A percentile compares a stretch with the other conserved stretches of the same genome.
phyloP scores from a whole-genome alignment of 164 flowering plant genomes.

The Dillenia turbinata region DNA sequence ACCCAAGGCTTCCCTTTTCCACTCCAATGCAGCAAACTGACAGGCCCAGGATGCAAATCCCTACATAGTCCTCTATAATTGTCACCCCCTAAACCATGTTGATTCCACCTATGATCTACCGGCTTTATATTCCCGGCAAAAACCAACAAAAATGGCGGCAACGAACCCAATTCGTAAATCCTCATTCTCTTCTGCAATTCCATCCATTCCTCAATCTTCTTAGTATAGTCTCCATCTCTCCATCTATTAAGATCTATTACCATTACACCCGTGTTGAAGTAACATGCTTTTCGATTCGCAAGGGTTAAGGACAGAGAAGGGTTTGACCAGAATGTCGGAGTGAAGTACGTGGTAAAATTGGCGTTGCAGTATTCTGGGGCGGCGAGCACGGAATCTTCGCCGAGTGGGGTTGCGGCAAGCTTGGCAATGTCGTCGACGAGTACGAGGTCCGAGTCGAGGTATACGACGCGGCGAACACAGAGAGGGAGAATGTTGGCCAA shows the following conservation, averaged over 20 bases:
- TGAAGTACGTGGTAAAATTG: constrained; percentile 82
- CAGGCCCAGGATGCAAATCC: constrained; percentile 87
- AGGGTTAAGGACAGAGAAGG: constrained; percentile 63
- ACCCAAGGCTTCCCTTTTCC: constrained; percentile 97
- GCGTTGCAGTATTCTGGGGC: constrained; percentile 96
- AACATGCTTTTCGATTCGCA: constrained; percentile 65
- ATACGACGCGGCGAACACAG: constrained; percentile 57
- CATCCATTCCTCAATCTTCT: constrained; percentile 83
- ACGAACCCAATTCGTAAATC: constrained; percentile 84
- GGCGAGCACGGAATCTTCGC: constrained; percentile 43
- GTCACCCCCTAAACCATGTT: constrained; percentile 91
- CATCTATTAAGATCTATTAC: constrained; percentile 71
- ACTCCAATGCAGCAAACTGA: constrained; percentile 90
- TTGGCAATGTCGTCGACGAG: constrained; percentile 82
- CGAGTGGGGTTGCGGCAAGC: constrained; percentile 45
- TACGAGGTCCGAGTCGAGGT: constrained; percentile 82
- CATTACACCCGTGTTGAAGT: constrained; percentile 97
- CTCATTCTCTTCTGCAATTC: constrained; percentile 87
- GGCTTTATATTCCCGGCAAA: constrained; percentile 80
- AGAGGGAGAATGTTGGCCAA: constrained; percentile 58
- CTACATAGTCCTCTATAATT: constrained; percentile 76
- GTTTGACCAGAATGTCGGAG: constrained; percentile 83
- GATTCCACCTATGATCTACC: constrained; percentile 93
- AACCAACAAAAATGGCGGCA: constrained; percentile 85
- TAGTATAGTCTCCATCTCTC: constrained; percentile 68